A percentile compares a stretch with the other conserved stretches of the same genome.
phyloP scores from a whole-genome alignment of 2,329 filamentous ascomycete genomes.

The Cercospora citrullina region DNA sequence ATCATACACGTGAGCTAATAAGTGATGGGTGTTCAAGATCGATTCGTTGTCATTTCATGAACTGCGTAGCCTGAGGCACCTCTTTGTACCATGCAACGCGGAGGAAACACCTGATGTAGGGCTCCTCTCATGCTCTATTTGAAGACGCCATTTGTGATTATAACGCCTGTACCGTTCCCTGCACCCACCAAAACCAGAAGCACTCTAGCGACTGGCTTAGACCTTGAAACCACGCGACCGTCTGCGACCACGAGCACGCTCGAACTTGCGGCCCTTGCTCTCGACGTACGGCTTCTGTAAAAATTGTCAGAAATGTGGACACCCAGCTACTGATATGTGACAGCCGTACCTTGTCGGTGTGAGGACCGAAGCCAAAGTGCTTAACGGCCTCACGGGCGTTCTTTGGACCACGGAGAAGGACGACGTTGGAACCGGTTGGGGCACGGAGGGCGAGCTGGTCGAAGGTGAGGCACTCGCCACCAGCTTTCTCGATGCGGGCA shows the following conservation, averaged over 20 bases:
- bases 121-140: constrained; percentile 19
- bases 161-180: constrained; percentile 23
- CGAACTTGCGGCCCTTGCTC: constrained; percentile 99
- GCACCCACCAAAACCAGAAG: constrained; percentile 17
- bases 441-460: constrained; percentile 95
- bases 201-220: constrained; percentile 56
- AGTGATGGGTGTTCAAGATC: constrained; percentile 14
- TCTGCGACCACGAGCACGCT: constrained; percentile 98
- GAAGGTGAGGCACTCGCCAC: constrained; percentile 91
- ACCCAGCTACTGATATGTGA: not conserved
- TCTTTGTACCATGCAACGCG: constrained; percentile 14
- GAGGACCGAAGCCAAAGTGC: constrained; percentile 98
- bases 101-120: constrained; percentile 12
- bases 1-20: not conserved
- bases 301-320: constrained; percentile 21
- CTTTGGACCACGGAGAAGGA: constrained; percentile 97
- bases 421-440: constrained; percentile 94
- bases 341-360: constrained; percentile 84
- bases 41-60: constrained; percentile 24
- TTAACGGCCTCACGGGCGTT: constrained; percentile 96
- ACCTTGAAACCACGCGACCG: constrained; percentile 99
- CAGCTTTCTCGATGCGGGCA: constrained; percentile 87
- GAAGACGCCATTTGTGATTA: constrained; percentile 17
- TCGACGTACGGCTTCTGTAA: constrained; percentile 88
- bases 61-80: constrained; percentile 22